A percentile compares a stretch with the other conserved stretches of the same genome.
phyloP scores from a whole-genome alignment of 2,329 filamentous ascomycete genomes.

The Colletotrichum trifolii region DNA sequence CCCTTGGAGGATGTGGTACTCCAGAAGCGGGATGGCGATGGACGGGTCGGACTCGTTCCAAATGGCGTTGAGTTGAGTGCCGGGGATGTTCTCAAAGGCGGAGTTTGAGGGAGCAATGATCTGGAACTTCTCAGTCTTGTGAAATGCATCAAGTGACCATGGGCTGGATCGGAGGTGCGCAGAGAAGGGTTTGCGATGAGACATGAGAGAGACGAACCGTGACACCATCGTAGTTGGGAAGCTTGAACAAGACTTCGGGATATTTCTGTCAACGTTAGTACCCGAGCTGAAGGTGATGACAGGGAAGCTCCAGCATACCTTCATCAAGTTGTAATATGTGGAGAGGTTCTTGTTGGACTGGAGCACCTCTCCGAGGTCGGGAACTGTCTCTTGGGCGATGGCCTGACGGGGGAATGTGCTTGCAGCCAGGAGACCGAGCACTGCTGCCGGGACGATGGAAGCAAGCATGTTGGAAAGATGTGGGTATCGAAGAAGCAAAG shows the following conservation, averaged over 20 bases:
- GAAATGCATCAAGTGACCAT: not conserved
- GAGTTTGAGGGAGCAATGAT: constrained; percentile 69
- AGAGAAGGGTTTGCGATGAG: not conserved
- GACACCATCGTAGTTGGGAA: constrained; percentile 56
- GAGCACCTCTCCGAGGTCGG: constrained; percentile 53
- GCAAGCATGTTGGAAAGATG: constrained; percentile 4
- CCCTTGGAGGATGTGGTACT: constrained; percentile 71
- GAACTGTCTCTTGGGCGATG: constrained; percentile 37
- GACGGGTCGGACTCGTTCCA: constrained; percentile 56
- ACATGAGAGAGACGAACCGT: constrained; percentile 48
- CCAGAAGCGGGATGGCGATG: constrained; percentile 61
- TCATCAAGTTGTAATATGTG: constrained; percentile 56
- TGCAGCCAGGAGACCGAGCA: not conserved
- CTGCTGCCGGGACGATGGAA: not conserved
- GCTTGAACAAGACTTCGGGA: constrained; percentile 55
- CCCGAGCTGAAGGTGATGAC: constrained; percentile 17
- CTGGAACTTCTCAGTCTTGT: constrained; percentile 34
- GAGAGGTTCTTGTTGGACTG: constrained; percentile 53
- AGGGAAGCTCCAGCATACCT: constrained; percentile 43
- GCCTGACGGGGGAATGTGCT: not conserved
- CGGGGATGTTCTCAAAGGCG: constrained; percentile 66
- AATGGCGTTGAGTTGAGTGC: constrained; percentile 60
- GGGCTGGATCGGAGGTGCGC: not conserved
- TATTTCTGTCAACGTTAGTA: constrained; percentile 51
- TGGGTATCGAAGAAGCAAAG: not conserved